Base-by-base conservation (phyloP, 495 filamentous ascomycete species). In the Letharia lupina region DNA sequence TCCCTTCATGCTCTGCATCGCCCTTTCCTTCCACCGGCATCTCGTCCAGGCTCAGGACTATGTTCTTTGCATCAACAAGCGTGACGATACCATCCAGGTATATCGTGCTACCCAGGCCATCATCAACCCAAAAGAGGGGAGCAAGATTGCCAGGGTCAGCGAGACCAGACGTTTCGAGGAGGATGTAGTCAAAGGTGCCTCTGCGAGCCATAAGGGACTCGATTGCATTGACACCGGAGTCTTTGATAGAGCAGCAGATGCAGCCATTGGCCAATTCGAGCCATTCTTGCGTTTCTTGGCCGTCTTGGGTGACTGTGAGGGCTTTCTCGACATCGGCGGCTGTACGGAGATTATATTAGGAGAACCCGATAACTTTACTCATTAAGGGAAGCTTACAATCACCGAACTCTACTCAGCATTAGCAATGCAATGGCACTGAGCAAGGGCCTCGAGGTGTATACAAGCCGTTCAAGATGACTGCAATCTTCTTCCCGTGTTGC, bases 221-320 rank as follows among this genome's bases (percentile, higher is more conserved):
- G 65, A 98, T 92, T 65, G 94, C 95, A 70, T 87, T 87, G 61
- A 98, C 92, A 54, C 95, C 94, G 11, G 86, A 83, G 76, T 97
- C 93, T 80, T 96, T 98, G 70, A 98, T 93, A 33, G 93, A 96
- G 77, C 94, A 98, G 78, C 94, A 98, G 70, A 98, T 93, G 79
- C 94, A 98, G 66, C 94, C 94, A 72, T 98, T 98, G 56, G 89
- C 91, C 60, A 98, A 86, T 69, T 96, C 91, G 59, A 98, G 85
- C 93, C 93, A 97, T 77, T 96, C 92, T 70, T 94, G 88, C 4
- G 93, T 89, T 75, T 93, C 83, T 68, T 93, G 85, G 61, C 90
- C 91, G 68, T 86, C 88, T 74, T 92, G 85, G 72, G 89, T 92
- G 69, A 97, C 83, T 9, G 91, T 96, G 65, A 98, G 79, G 52